phyloP scores from a whole-genome alignment of 768 basidiomycete genomes.

The Trametes punicea region DNA sequence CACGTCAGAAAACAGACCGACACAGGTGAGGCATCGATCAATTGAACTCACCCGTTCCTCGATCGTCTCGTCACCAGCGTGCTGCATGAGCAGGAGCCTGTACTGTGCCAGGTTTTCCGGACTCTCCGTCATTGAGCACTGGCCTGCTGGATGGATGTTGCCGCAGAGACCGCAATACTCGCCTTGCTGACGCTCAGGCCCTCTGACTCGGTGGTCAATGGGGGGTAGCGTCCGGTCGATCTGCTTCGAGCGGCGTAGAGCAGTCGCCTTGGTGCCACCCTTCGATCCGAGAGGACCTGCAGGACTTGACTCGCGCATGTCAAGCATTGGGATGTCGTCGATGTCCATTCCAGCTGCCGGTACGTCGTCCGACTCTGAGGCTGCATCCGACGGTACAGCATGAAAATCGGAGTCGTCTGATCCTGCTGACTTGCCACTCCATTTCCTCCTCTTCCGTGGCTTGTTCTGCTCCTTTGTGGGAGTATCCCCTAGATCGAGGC shows the following conservation, averaged over 20 bases:
- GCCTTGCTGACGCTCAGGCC: conserved; percentile 3
- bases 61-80: conserved; percentile 63
- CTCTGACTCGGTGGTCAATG: conserved; percentile 10
- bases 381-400: conserved; percentile 24
- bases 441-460: conserved; percentile 31
- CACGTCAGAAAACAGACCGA: conserved; percentile 2
- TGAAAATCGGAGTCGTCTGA: conserved; percentile 44
- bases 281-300: neutral
- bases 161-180: conserved; percentile 63
- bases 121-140: conserved; percentile 62
- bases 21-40: neutral
- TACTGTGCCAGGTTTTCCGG: conserved; percentile 68
- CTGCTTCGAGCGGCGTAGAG: neutral
- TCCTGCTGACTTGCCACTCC: conserved; percentile 27
- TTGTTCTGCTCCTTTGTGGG: conserved; percentile 33
- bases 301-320: neutral
- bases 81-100: conserved; percentile 59
- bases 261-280: neutral
- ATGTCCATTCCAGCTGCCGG: conserved; percentile 8
- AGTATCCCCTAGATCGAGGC: conserved; percentile 34
- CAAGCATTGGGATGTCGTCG: conserved; percentile 10
- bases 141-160: conserved; percentile 47
- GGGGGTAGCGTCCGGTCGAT: conserved; percentile 13
- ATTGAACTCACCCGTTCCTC: conserved; percentile 52
- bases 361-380: conserved; percentile 21